Base-by-base conservation (phyloP, 257 asterid genomes). In the Solanum dulcamara region DNA sequence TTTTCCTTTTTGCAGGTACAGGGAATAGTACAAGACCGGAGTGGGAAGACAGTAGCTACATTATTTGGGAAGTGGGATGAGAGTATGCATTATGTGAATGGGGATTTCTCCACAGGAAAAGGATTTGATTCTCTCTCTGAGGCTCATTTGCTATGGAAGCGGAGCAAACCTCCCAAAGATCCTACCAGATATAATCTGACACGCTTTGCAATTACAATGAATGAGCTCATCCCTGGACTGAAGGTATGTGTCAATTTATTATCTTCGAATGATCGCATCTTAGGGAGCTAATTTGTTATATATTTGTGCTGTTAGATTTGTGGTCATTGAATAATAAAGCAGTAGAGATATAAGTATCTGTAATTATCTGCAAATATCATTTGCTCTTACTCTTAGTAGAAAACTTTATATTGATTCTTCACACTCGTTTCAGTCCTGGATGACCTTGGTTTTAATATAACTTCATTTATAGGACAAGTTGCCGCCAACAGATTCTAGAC, bases 1-100 rank as follows among this genome's bases (percentile, higher is more conserved):
- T 83, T 66, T 66, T 67, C 28, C 26, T 32, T 46, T 50, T 86
- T 89, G 88, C 95, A 96, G 99, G 99, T 96, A 77, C 98, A 95
- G 32, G 99, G 99, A 88, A 79, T 88, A 60, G 98, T 96, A 66
- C 98, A 91, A 88, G 98, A 95, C 89, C 91, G 88, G 88, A 90
- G 86, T 85, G 99, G 99, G 82, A 96, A 94, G 89, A 92, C 94
- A 15, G 93, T 90, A 77, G 98, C 98, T 72, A 93, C 98, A 59
- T 79, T 95, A 88, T 92, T 94, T 44, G 99, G 99, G 32, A 96
- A 96, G 88, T 96, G 99, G 99, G 98, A 95, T 72, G 99, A 96
- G 88, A 96, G 97, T 89, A 89, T 95, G 96, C 92, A 93, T 89
- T 96, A 89, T 81, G 92, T 92, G 50, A 71, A 89, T 81, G 99